Base-by-base conservation (phyloP, 75 land plant genomes). In the Pinus albicaulis region DNA sequence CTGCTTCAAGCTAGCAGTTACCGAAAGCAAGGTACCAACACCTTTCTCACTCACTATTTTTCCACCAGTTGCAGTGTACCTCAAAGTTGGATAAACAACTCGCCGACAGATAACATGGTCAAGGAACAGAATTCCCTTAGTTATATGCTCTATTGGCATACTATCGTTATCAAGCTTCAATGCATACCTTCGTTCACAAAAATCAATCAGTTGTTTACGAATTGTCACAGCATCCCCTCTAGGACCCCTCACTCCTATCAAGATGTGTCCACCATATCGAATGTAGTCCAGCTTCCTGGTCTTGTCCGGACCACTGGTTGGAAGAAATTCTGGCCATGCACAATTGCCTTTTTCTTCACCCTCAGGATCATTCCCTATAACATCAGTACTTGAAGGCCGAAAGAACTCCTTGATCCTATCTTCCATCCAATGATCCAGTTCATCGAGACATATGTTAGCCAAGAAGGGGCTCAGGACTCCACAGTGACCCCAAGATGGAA, bases 381-480 rank as follows among this genome's bases (percentile, higher is more conserved):
- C 86, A 82, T 90, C 91, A 5, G 86, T 76, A 59, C 84, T 86
- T 10, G 89, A 87, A 22, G 90, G 91, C 2, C 76, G 75, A 57
- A 85, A 88, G 55, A 85, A 86, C 71, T 90, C 95, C 72, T 77
- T 80, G 56, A 92, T 92, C 81, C 84, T 90, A 25, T 76, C 85
- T 65, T 92, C 95, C 92, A 91, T 91, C 87, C 88, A 92, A 15
- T 60, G 75, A 74, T 92, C 95, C 55, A 92, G 57, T 62, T 92
- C 90, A 75, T 92, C 86, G 19, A 92, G 79, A 74, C 86, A 88
- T 1, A 90, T 72, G 59, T 92, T 92, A 8, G 90, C 82, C 6
- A 92, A 64, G 55, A 92, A 83, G 14, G 95, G 88, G 61, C 92
- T 87, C 22, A 92, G 79, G 13, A 78, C 78, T 4, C 91, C 90